Conservation (phyloP, 768 basidiomycete species). For the Lactarius evosmus region DNA sequence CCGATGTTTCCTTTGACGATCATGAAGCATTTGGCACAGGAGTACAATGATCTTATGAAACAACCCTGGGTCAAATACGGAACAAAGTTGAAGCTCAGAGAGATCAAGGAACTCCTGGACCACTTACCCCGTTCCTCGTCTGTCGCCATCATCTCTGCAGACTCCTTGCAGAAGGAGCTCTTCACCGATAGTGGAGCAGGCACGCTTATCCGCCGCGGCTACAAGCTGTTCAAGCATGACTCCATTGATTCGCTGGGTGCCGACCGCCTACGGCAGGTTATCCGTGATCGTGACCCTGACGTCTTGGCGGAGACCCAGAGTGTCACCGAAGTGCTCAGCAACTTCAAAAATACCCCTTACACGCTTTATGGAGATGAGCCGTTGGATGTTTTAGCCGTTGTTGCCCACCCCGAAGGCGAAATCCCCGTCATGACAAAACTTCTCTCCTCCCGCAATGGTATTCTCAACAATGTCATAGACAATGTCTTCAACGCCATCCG, state of each 20-base stretch:
- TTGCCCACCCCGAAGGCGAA: constrained; percentile 87
- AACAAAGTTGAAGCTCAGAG: constrained; percentile 97
- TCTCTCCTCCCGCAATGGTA: constrained; percentile 79
- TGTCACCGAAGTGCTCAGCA: constrained; percentile 82
- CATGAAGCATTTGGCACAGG: constrained; percentile 44
- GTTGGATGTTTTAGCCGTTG: constrained; percentile 90
- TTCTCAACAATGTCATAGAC: constrained; percentile 93
- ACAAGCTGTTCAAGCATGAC: constrained; percentile 92
- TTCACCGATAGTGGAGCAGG: constrained; percentile 99
- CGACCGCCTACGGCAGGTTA: constrained; percentile 90
- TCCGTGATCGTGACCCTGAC: constrained; percentile 94
- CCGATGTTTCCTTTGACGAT: constrained; percentile 2
- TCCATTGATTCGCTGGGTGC: constrained; percentile 82
- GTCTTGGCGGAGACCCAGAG: constrained; percentile 78
- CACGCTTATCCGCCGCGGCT: constrained; percentile 95
- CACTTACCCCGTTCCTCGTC: constrained; percentile 97
- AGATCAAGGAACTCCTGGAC: constrained; percentile 98
- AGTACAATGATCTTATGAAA: constrained; percentile 95
- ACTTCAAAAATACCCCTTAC: constrained; percentile 78
- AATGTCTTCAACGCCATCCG: constrained; percentile 97
- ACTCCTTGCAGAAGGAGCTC: constrained; percentile 92
- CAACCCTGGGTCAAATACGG: constrained; percentile 99
- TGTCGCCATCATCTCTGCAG: constrained; percentile 94
- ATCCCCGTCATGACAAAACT: constrained; percentile 91
- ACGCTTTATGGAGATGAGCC: constrained; percentile 99